Evolutionary conservation across 177 flowering plant genomes (phyloP).

Genomic region (Telopea speciosissima): DNA sequence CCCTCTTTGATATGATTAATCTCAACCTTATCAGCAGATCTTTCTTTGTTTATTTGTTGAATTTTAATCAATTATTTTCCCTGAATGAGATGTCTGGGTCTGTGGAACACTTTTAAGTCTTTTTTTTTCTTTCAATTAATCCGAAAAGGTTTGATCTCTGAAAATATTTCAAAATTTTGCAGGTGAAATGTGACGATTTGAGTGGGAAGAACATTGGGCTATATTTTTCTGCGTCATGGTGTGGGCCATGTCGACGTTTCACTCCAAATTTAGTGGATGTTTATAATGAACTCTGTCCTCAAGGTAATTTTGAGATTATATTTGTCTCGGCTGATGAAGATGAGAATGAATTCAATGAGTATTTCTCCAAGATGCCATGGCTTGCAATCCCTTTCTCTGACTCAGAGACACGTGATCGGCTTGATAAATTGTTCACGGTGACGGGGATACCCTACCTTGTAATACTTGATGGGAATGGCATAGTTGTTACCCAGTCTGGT

Average conservation of each 20-base stretch:
- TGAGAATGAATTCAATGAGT: slow-evolving; percentile 40
- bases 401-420: slow-evolving; percentile 24
- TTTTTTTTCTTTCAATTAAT: too few relatives aligned
- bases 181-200: slow-evolving; percentile 44
- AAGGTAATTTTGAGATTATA: slow-evolving; percentile 45
- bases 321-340: slow-evolving; percentile 41
- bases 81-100: too few relatives aligned
- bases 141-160: too few relatives aligned
- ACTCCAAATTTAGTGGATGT: slow-evolving; percentile 40
- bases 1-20: too few relatives aligned
- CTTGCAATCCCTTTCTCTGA: slow-evolving; percentile 66
- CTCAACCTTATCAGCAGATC: too few relatives aligned
- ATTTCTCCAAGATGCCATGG: slow-evolving; percentile 67
- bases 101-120: too few relatives aligned
- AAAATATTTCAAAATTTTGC: too few relatives aligned
- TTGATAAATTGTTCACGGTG: slow-evolving; percentile 43
- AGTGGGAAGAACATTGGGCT: slow-evolving; percentile 47
- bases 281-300: slow-evolving; percentile 28
- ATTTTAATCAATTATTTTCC: too few relatives aligned
- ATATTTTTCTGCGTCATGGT: slow-evolving; percentile 64
- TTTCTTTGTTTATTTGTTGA: too few relatives aligned
- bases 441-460: slow-evolving; percentile 52
- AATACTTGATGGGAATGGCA: slow-evolving; percentile 44
- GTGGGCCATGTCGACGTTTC: slow-evolving; percentile 47
- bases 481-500: slow-evolving; percentile 33